Conservation (phyloP, 257 asterid species). For the Plantago major region DNA sequence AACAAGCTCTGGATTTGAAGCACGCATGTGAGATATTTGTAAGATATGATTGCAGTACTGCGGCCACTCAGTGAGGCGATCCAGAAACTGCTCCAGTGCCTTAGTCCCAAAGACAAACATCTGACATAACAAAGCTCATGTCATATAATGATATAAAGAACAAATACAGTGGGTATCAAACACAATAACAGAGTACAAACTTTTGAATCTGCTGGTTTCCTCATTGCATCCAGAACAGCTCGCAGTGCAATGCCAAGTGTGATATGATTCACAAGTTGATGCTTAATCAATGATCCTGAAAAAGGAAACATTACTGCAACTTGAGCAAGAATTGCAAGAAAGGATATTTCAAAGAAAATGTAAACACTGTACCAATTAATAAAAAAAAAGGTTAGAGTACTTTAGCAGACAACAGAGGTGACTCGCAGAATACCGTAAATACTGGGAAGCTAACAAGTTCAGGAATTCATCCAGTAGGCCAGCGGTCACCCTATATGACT, state of each 20-base stretch:
- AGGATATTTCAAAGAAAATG: background rate
- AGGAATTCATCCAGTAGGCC: no score
- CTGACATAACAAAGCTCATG: constrained; percentile 37
- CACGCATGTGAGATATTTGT: constrained; percentile 94
- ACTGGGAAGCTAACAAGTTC: no score
- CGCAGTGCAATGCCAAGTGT: constrained; percentile 95
- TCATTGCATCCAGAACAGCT: constrained; percentile 87
- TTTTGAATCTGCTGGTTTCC: constrained; percentile 90
- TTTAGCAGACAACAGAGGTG: no score
- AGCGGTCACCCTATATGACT: no score
- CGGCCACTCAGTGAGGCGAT: constrained; percentile 97
- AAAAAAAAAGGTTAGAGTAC: no score
- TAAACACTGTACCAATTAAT: no score
- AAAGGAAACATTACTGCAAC: constrained; percentile 17
- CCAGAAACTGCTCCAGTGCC: constrained; percentile 92
- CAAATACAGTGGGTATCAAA: background rate
- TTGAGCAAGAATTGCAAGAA: background rate
- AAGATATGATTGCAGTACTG: constrained; percentile 92
- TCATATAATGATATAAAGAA: constrained; percentile 8
- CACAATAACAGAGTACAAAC: constrained; percentile 29
- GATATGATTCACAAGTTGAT: constrained; percentile 86
- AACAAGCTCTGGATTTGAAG: constrained; percentile 63
- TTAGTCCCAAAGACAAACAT: constrained; percentile 88
- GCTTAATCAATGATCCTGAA: constrained; percentile 88
- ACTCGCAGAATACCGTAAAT: no score